Evolutionary conservation across 1,139 yeast genomes (phyloP).

Genomic region (Hyphopichia fennica): DNA sequence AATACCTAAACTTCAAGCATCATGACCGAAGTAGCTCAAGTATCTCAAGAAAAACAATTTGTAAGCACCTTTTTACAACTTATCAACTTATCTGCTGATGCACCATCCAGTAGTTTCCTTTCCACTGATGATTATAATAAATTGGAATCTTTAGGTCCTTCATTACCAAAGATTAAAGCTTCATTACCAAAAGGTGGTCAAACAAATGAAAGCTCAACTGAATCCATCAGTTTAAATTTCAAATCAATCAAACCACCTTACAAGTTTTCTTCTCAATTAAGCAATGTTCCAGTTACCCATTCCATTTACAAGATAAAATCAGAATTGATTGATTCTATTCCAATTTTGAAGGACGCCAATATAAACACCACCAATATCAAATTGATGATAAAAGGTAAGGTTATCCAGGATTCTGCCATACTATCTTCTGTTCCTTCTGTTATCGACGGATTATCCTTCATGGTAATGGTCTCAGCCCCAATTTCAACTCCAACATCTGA

Average conservation of each 20-base stretch:
- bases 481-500: slow-evolving; percentile 4
- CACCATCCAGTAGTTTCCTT: slow-evolving; percentile 27
- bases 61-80: slow-evolving; percentile 36
- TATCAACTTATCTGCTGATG: slow-evolving; percentile 25
- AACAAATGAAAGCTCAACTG: slow-evolving; percentile 2
- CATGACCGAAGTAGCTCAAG: slow-evolving; percentile 3
- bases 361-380: slow-evolving; percentile 34
- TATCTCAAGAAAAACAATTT: slow-evolving; percentile 22
- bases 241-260: slow-evolving; percentile 48
- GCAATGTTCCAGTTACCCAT: slow-evolving; percentile 20
- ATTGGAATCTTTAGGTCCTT: slow-evolving; percentile 41
- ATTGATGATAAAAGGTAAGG: slow-evolving; percentile 45
- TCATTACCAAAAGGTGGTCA: slow-evolving; percentile 25
- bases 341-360: slow-evolving; percentile 19
- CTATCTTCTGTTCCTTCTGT: slow-evolving; percentile 22
- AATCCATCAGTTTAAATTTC: slow-evolving; percentile 16
- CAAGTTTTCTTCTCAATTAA: slow-evolving; percentile 32
- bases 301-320: slow-evolving; percentile 37
- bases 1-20: not conserved
- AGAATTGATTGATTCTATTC: slow-evolving; percentile 28
- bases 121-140: slow-evolving; percentile 32
- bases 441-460: slow-evolving; percentile 25
- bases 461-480: slow-evolving; percentile 39
- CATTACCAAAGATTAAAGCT: slow-evolving; percentile 32
- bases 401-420: slow-evolving; percentile 37